Conservation (phyloP, 2,329 filamentous ascomycete genomes). For the Cladosporium sp. region DNA sequence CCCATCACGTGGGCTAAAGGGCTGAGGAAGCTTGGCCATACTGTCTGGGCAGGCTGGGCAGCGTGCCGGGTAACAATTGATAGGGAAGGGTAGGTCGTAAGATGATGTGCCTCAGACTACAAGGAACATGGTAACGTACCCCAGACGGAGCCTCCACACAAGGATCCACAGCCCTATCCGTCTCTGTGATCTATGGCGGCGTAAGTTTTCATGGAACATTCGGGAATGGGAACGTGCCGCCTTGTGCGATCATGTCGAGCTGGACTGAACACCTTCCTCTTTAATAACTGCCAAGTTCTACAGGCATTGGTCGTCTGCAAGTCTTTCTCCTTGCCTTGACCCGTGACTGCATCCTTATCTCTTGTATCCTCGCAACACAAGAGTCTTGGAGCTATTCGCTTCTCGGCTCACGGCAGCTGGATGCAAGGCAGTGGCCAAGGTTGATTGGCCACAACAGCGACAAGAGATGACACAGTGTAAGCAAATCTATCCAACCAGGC, state of each 20-base stretch:
- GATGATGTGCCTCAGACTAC: background rate
- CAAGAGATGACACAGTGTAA: no score
- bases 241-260: background rate
- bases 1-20: background rate
- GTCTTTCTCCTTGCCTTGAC: background rate
- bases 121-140: background rate
- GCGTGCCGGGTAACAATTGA: background rate
- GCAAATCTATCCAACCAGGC: no score
- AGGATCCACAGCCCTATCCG: background rate
- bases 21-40: background rate
- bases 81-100: background rate
- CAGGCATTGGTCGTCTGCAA: background rate
- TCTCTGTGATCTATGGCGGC: background rate
- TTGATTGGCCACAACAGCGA: no score
- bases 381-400: background rate
- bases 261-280: background rate
- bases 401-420: background rate
- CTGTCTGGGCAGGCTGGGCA: constrained; percentile 2
- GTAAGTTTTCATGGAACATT: background rate
- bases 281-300: background rate
- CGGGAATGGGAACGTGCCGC: background rate
- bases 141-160: background rate
- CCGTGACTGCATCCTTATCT: background rate
- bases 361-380: background rate
- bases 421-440: no score